Conservation (phyloP, 23 red algal genomes). For the Gracilaria vermiculophylla region DNA sequence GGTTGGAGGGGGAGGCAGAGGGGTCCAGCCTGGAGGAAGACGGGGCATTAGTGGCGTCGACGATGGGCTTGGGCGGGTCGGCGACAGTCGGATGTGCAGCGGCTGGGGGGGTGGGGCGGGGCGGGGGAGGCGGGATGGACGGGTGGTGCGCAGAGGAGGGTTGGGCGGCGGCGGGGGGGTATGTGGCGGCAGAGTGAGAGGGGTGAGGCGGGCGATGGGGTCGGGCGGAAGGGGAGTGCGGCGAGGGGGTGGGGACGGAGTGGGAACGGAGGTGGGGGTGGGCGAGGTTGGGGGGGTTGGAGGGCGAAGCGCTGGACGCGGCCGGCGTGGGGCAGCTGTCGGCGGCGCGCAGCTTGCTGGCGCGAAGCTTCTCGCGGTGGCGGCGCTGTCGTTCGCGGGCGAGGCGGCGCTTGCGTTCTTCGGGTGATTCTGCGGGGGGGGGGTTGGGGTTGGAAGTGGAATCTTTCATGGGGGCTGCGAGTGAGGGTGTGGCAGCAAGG, state of each 20-base stretch:
- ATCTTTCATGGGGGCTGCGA: background rate
- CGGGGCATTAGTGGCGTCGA: conserved; percentile 12
- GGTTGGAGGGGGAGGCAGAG: background rate
- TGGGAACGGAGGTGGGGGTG: background rate
- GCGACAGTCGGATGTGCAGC: background rate
- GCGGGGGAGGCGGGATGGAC: background rate
- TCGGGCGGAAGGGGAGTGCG: background rate
- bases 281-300: background rate
- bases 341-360: background rate
- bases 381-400: conserved; percentile 60
- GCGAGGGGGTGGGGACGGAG: background rate
- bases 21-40: background rate
- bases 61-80: conserved; percentile 6
- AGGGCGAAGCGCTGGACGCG: background rate
- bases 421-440: conserved; percentile 12
- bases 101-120: background rate
- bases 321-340: background rate
- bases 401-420: conserved; percentile 57
- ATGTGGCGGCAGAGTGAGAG: background rate
- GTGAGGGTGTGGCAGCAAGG: background rate
- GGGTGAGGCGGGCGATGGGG: background rate
- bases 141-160: background rate
- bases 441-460: background rate
- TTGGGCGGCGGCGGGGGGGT: background rate
- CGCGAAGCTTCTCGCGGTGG: conserved; percentile 19